Base-by-base conservation (phyloP, 2,329 filamentous ascomycete genomes). In the Shiraia bambusicola region DNA sequence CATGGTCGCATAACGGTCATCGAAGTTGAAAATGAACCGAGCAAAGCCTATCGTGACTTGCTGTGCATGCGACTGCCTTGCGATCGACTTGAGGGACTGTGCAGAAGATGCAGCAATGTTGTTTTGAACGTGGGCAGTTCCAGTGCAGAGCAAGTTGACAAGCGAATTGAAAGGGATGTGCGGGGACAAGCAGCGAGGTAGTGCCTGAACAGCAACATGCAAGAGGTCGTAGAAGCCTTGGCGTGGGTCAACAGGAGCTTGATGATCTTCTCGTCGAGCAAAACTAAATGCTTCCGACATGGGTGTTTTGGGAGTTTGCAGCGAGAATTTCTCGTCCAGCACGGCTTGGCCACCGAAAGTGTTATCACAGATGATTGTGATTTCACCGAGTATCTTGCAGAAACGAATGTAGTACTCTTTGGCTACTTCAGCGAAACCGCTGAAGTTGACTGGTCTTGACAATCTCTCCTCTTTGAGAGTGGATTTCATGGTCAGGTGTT, bases 21-120 rank as follows among this genome's bases (percentile, higher is more conserved):
- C 94, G 65, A 97, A 98, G 56, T 93, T 95, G 73, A 98, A 98
- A 38, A 98, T 98, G 69, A 97, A 98, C 17, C 91, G 80, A 27
- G 93, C 88, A 69, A 98, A 98, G 0, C 93, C 92, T 69, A 94
- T 95, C 0, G 91, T 95, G 3, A 98, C 93, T 66, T 93, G 88
- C 56, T 98, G 90, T 0, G 93, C 91, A 69, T 95, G 87, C 6
- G 86, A 88, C 61, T 98, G 93, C 24, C 88, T 81, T 9, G 94
- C 93, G 58, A 98, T 98, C 0, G 92, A 92, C 66, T 96, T 97
- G 12, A 98, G 72, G 1, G 93, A 96, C 54, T 91, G 87, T 3
- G 90, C 88, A 1, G 94, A 97, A 1, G 93, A 96, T 30, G 83
- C 81, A 1, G 93, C 94, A 65, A 98, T 96, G 43, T 93, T 91